phyloP scores from a whole-genome alignment of 2,329 filamentous ascomycete species.

The Ramularia endophylla region DNA sequence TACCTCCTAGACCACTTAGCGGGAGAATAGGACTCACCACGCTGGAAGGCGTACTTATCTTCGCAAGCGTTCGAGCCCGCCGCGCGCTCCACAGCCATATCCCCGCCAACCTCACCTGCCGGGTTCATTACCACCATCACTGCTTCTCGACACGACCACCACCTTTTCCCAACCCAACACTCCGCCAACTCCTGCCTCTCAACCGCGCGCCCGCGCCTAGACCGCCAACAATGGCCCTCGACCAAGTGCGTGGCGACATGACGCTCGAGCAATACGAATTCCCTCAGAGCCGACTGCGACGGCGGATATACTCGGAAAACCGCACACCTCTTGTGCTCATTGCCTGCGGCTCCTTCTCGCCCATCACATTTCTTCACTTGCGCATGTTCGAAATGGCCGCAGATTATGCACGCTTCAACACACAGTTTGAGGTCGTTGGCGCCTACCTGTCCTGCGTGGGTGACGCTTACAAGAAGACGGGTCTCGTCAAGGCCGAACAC shows the following conservation, averaged over 20 bases:
- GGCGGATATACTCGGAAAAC: slow-evolving; percentile 48
- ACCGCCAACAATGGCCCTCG: slow-evolving; percentile 18
- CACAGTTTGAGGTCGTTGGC: slow-evolving; percentile 76
- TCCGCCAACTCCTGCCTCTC: not conserved
- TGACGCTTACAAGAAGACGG: slow-evolving; percentile 72
- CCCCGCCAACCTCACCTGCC: no score
- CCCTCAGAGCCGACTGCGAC: slow-evolving; percentile 54
- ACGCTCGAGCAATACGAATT: slow-evolving; percentile 52
- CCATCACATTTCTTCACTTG: slow-evolving; percentile 59
- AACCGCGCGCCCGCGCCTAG: not conserved
- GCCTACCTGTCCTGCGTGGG: slow-evolving; percentile 78
- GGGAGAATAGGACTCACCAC: no score
- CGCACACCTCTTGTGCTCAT: slow-evolving; percentile 62
- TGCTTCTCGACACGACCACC: not conserved
- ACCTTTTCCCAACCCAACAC: not conserved
- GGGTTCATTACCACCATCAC: not conserved
- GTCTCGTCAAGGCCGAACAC: slow-evolving; percentile 66
- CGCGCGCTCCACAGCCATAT: no score
- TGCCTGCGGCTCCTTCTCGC: slow-evolving; percentile 54
- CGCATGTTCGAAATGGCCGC: slow-evolving; percentile 86
- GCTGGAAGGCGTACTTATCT: no score
- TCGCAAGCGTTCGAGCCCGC: no score
- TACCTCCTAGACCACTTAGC: no score
- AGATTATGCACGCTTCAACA: slow-evolving; percentile 70
- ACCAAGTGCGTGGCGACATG: slow-evolving; percentile 25